Evolutionary conservation across 768 basidiomycete species (phyloP).

Genomic region (Gloeopeniophorella convolvens): DNA sequence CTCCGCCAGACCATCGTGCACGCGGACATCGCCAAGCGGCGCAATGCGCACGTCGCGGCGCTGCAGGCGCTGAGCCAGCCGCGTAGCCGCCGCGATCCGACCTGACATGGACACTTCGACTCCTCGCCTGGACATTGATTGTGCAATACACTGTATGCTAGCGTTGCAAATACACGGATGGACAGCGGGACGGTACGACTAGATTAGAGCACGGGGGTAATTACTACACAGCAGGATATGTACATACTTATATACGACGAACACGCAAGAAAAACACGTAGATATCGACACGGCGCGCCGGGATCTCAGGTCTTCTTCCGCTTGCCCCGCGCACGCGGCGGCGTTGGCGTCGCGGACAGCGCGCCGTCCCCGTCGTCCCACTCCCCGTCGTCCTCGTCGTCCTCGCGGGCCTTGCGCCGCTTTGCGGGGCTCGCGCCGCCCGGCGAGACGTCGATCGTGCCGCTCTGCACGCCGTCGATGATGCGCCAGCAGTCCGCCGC

Average conservation of each 20-base stretch:
- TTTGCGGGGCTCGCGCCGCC: neutral
- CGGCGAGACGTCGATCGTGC: slow-evolving; percentile 6
- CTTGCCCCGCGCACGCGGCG: neutral
- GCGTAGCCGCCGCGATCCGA: too few relatives aligned
- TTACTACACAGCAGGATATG: too few relatives aligned
- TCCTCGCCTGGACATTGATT: too few relatives aligned
- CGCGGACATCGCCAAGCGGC: slow-evolving; percentile 46
- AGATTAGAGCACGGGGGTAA: too few relatives aligned
- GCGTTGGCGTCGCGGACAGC: neutral
- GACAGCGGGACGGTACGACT: too few relatives aligned
- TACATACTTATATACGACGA: too few relatives aligned
- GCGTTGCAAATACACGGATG: too few relatives aligned
- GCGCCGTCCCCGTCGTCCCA: slow-evolving; percentile 1
- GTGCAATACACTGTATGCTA: too few relatives aligned
- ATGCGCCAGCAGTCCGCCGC: slow-evolving; percentile 52
- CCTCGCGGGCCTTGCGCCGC: neutral
- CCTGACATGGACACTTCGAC: too few relatives aligned
- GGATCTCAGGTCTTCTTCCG: neutral
- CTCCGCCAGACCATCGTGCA: slow-evolving; percentile 44
- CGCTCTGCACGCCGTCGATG: slow-evolving; percentile 35
- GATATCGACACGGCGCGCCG: too few relatives aligned
- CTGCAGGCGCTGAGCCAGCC: slow-evolving; percentile 28
- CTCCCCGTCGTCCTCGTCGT: neutral
- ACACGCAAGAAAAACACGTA: too few relatives aligned
- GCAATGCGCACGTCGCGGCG: slow-evolving; percentile 42